Evolutionary conservation across 1,284 basidiomycete species (phyloP).

Genomic region (Ceratobasidium papillatum): DNA sequence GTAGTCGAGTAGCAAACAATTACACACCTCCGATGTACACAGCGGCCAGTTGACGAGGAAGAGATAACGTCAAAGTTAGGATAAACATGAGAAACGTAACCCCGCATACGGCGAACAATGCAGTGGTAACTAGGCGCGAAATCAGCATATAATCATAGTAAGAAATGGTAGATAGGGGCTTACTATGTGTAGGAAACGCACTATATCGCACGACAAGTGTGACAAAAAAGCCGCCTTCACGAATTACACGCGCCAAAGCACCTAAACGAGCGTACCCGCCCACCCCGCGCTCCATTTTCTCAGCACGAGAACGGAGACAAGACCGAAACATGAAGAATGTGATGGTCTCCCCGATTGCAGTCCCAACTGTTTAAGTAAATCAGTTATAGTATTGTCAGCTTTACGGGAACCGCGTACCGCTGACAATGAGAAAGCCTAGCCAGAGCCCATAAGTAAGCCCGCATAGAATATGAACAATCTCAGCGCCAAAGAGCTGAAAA

Average conservation of each 20-base stretch:
- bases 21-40: constrained; percentile 35
- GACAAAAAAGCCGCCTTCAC: constrained; percentile 28
- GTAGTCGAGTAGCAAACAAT: background rate
- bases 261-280: constrained; percentile 11
- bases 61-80: constrained; percentile 16
- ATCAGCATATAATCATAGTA: too few relatives aligned
- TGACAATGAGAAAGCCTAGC: constrained; percentile 16
- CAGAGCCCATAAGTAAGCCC: constrained; percentile 26
- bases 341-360: constrained; percentile 4
- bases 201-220: constrained; percentile 20
- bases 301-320: constrained; percentile 30
- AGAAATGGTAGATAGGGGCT: too few relatives aligned
- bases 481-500: constrained; percentile 25
- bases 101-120: constrained; percentile 20
- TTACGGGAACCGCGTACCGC: constrained; percentile 9
- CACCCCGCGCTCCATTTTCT: constrained; percentile 19
- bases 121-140: constrained; percentile 31
- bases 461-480: constrained; percentile 30
- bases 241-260: constrained; percentile 35
- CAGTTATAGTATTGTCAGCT: background rate
- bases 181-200: constrained; percentile 31
- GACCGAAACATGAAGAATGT: constrained; percentile 29
- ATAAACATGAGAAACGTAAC: constrained; percentile 21
- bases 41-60: constrained; percentile 31
- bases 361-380: constrained; percentile 5